Evolutionary conservation across 805 yeast genomes (phyloP).

Genomic region (Candida boleticola): DNA sequence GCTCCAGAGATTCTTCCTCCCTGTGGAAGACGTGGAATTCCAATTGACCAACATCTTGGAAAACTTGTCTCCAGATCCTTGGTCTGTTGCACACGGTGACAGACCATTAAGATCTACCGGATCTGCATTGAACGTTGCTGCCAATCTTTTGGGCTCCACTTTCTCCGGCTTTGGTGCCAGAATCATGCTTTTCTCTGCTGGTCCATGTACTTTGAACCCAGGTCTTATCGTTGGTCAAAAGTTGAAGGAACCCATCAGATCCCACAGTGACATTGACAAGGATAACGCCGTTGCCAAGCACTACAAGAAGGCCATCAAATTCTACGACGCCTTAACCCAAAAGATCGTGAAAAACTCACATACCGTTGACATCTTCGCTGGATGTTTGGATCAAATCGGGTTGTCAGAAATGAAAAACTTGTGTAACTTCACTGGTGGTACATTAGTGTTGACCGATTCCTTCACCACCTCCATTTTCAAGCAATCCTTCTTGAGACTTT

Average conservation of each 20-base stretch:
- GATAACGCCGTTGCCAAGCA: constrained; percentile 72
- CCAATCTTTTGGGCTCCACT: constrained; percentile 75
- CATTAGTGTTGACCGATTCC: constrained; percentile 82
- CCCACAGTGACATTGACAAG: constrained; percentile 94
- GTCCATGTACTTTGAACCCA: constrained; percentile 93
- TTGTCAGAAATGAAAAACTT: constrained; percentile 88
- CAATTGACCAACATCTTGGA: constrained; percentile 79
- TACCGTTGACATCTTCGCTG: constrained; percentile 87
- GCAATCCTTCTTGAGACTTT: constrained; percentile 84
- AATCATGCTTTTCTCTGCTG: constrained; percentile 86
- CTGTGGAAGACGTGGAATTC: constrained; percentile 76
- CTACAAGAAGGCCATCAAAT: constrained; percentile 80
- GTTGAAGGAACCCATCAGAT: constrained; percentile 92
- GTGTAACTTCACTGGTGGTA: constrained; percentile 87
- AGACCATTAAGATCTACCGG: constrained; percentile 93
- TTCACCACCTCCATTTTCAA: constrained; percentile 93
- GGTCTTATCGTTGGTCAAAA: constrained; percentile 92
- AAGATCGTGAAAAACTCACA: constrained; percentile 72
- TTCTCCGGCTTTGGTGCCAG: constrained; percentile 87
- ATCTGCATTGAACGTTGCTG: constrained; percentile 83
- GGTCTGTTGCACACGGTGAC: constrained; percentile 83
- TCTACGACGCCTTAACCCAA: constrained; percentile 70
- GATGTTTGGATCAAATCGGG: constrained; percentile 96
- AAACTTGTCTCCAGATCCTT: constrained; percentile 73
- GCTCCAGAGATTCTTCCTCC: constrained; percentile 64